Percentiles rank a stretch among this genome's conserved stretches.
Evolutionary conservation across 2,329 filamentous ascomycete genomes (phyloP).

Genomic region (Paraphoma sp.): DNA sequence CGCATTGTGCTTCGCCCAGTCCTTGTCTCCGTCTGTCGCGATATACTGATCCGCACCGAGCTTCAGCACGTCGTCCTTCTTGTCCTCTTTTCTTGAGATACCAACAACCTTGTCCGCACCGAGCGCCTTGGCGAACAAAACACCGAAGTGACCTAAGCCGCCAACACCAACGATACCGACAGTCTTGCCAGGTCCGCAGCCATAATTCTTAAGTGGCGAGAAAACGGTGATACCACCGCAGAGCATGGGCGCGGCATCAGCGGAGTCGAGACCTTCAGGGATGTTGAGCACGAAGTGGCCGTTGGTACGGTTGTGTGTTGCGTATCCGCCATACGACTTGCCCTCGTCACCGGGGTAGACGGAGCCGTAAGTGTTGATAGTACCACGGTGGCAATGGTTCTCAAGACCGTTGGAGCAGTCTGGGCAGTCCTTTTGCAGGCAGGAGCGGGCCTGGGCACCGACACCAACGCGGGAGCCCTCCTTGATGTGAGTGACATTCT

Average conservation of each 20-base stretch:
- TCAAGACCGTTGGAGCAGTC: slow-evolving; percentile 57
- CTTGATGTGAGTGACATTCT: slow-evolving; percentile 59
- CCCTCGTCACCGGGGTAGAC: slow-evolving; percentile 60
- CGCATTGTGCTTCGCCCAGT: slow-evolving; percentile 64
- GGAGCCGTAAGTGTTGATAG: slow-evolving; percentile 54
- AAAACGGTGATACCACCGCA: slow-evolving; percentile 83
- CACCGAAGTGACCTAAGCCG: slow-evolving; percentile 74
- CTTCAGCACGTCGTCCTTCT: slow-evolving; percentile 66
- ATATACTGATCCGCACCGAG: slow-evolving; percentile 69
- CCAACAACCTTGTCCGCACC: slow-evolving; percentile 71
- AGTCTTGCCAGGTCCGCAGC: slow-evolving; percentile 76
- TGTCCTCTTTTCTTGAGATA: slow-evolving; percentile 65
- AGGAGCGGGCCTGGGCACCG: slow-evolving; percentile 56
- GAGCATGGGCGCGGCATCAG: slow-evolving; percentile 76
- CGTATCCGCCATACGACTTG: slow-evolving; percentile 69
- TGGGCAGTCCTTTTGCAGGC: slow-evolving; percentile 50
- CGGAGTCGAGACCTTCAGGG: slow-evolving; percentile 69
- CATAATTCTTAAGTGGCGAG: slow-evolving; percentile 76
- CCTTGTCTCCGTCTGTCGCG: slow-evolving; percentile 63
- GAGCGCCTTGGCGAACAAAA: slow-evolving; percentile 74
- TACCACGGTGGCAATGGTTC: slow-evolving; percentile 54
- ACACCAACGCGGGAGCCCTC: slow-evolving; percentile 66
- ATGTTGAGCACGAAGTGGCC: slow-evolving; percentile 77
- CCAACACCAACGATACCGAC: slow-evolving; percentile 77
- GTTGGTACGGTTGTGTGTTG: slow-evolving; percentile 72